Conservation (phyloP, 1,284 basidiomycete species). For the Boletus smithii region DNA sequence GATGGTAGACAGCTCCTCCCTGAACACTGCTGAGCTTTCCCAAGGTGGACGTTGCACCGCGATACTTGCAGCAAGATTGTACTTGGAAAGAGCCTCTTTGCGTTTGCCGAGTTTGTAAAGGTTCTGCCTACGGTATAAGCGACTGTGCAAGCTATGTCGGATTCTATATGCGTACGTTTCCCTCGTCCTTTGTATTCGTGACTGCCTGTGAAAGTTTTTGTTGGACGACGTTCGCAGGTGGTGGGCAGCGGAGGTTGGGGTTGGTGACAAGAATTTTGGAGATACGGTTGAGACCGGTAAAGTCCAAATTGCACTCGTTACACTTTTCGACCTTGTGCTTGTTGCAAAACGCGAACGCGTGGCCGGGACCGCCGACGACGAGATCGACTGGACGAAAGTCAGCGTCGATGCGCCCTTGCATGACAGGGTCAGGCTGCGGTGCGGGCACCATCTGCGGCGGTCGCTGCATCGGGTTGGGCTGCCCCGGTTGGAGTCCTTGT, state of each 20-base stretch:
- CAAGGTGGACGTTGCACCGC: conserved; percentile 86
- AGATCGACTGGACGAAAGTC: conserved; percentile 63
- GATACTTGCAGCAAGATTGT: conserved; percentile 80
- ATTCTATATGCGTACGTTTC: conserved; percentile 59
- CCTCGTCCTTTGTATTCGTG: conserved; percentile 81
- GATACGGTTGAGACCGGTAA: conserved; percentile 66
- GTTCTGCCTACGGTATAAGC: conserved; percentile 42
- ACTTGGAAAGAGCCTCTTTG: conserved; percentile 76
- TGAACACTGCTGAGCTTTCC: conserved; percentile 79
- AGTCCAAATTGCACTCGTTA: conserved; percentile 68
- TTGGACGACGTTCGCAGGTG: conserved; percentile 74
- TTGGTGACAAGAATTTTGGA: conserved; percentile 67
- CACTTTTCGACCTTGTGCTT: conserved; percentile 70
- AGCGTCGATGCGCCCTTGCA: conserved; percentile 73
- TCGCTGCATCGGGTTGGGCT: conserved; percentile 32
- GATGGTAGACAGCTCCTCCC: conserved; percentile 87
- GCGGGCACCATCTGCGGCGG: conserved; percentile 38
- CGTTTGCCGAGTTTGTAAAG: conserved; percentile 77
- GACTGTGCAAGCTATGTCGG: conserved; percentile 2
- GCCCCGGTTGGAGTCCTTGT: conserved; percentile 19
- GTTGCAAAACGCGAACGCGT: conserved; percentile 53
- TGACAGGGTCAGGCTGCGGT: conserved; percentile 58
- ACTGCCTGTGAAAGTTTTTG: conserved; percentile 74
- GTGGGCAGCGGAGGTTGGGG: conserved; percentile 74
- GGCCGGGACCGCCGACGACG: conserved; percentile 50